Base-by-base conservation (phyloP, 805 yeast genomes). In the Dipodascopsis uninucleata region DNA sequence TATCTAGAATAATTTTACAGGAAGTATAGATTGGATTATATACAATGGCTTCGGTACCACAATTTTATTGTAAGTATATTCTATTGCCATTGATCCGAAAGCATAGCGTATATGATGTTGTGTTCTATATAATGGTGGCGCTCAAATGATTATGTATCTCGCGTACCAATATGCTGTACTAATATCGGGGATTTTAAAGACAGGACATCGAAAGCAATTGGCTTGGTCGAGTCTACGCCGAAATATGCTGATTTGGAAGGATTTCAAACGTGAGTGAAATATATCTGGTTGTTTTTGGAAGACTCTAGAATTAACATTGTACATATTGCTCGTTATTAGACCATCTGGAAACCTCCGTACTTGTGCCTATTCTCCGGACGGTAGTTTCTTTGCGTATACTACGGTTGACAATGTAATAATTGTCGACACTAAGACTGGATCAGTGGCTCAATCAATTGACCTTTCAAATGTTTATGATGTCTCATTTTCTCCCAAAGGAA, bases 401-500 rank as follows among this genome's bases (percentile, higher is more conserved):
- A 83, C 81, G 60, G 85, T 84, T 21, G 65, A 69, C 29, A 53
- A 69, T 41, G 85, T 85, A 39, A 67, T 71, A 14, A 70, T 86
- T 22, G 68, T 78, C 35, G 73, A 77, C 57, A 74, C 90, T n/a
- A 66, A 66, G 6, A 60, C 72, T 26, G 79, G 83, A 17, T 66
- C 69, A 5, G 57, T 67, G 14, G 61, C 75, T 34, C 68, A 72
- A 43, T 69, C 65, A 35, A 65, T 87, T 39, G 78, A 75, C 28
- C 67, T 80, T 38, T 61, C 70, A 25, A 95, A 87, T 52, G 85
- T 81, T 14, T 79, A 81, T 59, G 97, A 93, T 61, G 62, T 93
- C 58, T 78, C 79, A 50, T 88, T 93, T 64, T 85, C 96, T n/a
- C 95, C 97, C 7, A 71, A 77, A 37, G 97, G 96, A 12, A 77